Base-by-base conservation (phyloP, 2,329 filamentous ascomycete species). In the Epichloe bromicola region DNA sequence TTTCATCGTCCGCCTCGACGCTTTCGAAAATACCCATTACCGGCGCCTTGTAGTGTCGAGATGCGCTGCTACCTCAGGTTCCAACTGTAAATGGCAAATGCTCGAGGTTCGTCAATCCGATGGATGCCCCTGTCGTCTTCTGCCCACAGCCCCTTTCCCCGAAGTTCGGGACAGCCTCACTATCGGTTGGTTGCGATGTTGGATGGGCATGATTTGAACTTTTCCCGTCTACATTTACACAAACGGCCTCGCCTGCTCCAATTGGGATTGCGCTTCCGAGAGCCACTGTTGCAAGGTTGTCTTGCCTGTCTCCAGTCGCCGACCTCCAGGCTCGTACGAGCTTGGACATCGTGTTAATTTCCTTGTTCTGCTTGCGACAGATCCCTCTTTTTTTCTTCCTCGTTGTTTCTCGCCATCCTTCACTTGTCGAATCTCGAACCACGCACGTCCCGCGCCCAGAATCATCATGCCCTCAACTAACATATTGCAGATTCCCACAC, bases 91-190 rank as follows among this genome's bases (percentile, higher is more conserved):
- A 30, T 48, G 40, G 26, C 36, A n/a, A 8, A 39, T 26, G 23
- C 20, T 41, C 46, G 46, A 49, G 50, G 50, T 52, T 49, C 46
- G 50, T 52, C 10, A 12, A 37, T 15, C 19, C 39, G n/a, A 41
- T 40, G 23, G 8, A 26, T 34, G 10, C 15, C 17, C 34, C 19
- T 41, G 36, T 36, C 44, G 36, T 34, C 4, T 19, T 41, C 20
- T 47, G 5, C 26, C 26, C 23, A 26, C 37, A 23, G 17, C 19
- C 23, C 23, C 12, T 40, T 20, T 12, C 12, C 15, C 40, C 17
- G 10, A 15, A 20, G 2, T 17, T 33, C 5, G 14, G 14, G 42
- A 33, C 12, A 12, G n/a, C 26, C 14, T n/a, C 14, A 14, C 15
- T 8, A 14, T n/a, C 19, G n/a, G 15, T 17, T 8, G 4, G 20